Percentiles rank a stretch among this genome's conserved stretches.
Conservation (phyloP, 2,329 filamentous ascomycete species). For the Sporothrix curviconia region DNA sequence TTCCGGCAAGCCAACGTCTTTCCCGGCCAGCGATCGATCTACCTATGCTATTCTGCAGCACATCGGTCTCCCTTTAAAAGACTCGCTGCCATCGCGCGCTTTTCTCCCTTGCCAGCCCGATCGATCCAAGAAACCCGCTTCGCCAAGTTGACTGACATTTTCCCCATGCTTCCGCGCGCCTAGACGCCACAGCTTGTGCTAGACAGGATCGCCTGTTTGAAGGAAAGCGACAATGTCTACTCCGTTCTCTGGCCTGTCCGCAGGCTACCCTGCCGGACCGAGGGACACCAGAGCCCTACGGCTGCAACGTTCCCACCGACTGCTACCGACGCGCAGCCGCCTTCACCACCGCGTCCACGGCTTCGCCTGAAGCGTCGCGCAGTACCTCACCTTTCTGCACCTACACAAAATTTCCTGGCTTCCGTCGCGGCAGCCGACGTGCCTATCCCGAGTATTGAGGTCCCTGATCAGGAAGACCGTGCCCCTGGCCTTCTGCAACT, state of each 20-base stretch:
- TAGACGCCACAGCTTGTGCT: slow-evolving; percentile 1
- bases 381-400: slow-evolving; percentile 44
- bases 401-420: slow-evolving; percentile 60
- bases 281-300: slow-evolving; percentile 52
- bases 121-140: neutral
- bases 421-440: slow-evolving; percentile 60
- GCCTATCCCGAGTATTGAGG: slow-evolving; percentile 59
- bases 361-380: slow-evolving; percentile 51
- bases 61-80: neutral
- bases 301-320: slow-evolving; percentile 24
- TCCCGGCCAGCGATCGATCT: neutral
- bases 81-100: neutral
- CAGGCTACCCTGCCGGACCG: slow-evolving; percentile 38
- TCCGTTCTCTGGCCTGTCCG: slow-evolving; percentile 37
- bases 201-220: neutral
- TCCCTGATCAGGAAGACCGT: slow-evolving; percentile 35
- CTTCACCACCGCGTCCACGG: slow-evolving; percentile 47
- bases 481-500: neutral
- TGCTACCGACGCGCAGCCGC: slow-evolving; percentile 31
- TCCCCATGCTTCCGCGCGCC: slow-evolving; percentile 8
- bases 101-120: neutral
- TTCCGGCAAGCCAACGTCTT: neutral
- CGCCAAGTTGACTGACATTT: neutral
- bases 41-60: slow-evolving; percentile 1
- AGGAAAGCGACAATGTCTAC: slow-evolving; percentile 34